These are phyloP conservation scores for Coniochaeta hoffmannii DNA, from an alignment of 2,329 filamentous ascomycete genomes.

Conservation along the genomic window DNA sequence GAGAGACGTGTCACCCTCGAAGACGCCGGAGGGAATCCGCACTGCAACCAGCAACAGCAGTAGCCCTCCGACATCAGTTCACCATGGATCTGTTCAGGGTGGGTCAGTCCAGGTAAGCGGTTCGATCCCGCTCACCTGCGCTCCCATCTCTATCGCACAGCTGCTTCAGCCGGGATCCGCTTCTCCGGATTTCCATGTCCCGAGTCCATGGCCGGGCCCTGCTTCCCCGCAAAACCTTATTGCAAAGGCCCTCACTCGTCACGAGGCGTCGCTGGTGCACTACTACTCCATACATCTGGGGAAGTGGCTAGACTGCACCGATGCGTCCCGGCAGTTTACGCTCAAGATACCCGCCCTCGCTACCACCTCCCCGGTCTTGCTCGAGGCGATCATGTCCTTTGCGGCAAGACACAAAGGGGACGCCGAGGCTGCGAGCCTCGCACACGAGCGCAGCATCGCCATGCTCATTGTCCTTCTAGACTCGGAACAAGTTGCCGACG, in stretches of 20 bases:
- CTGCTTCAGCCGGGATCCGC: not conserved
- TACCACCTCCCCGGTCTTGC: not conserved
- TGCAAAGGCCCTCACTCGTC: not conserved
- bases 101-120: not conserved
- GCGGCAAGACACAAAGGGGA: not conserved
- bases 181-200: not conserved
- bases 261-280: constrained; percentile 1
- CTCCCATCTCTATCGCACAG: not conserved
- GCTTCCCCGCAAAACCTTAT: not conserved
- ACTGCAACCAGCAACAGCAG: not conserved
- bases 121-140: not conserved
- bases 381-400: constrained; percentile 2
- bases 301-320: not conserved
- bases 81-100: not conserved
- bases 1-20: not conserved
- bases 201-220: not conserved
- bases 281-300: not conserved
- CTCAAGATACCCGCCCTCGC: not conserved
- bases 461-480: not conserved
- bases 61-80: not conserved
- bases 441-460: constrained; percentile 1
- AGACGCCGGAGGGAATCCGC: not conserved
- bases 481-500: not conserved
- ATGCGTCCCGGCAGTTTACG: constrained; percentile 1
- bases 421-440: not conserved